A percentile compares a stretch with the other conserved stretches of the same genome.
phyloP scores from a whole-genome alignment of 208 protist genomes.

The Zelonia costaricensis region DNA sequence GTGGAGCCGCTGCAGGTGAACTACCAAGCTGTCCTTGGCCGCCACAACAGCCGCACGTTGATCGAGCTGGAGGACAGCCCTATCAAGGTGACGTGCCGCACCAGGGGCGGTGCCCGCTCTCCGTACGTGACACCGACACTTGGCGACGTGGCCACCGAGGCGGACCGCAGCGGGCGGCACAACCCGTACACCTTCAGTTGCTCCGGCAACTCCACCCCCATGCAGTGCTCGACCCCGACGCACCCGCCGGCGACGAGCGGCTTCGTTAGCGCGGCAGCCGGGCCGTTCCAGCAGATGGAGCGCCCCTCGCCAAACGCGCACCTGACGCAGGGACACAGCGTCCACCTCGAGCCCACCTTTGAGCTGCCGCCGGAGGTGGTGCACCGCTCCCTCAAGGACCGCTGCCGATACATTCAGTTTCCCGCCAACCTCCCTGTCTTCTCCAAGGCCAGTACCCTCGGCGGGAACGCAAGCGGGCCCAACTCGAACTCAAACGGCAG shows the following conservation, averaged over 20 bases:
- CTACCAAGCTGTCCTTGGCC: conserved; percentile 27
- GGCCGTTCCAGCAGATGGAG: not conserved
- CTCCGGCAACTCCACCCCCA: conserved; percentile 48
- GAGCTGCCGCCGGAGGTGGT: conserved; percentile 57
- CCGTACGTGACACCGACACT: conserved; percentile 39
- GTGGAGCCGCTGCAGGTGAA: conserved; percentile 39
- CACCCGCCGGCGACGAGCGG: conserved; percentile 3
- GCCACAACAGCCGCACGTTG: conserved; percentile 34
- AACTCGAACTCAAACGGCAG: conserved; percentile 7
- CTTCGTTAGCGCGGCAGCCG: not conserved
- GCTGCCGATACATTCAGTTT: conserved; percentile 77
- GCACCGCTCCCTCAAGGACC: conserved; percentile 61
- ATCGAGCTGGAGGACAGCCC: conserved; percentile 54
- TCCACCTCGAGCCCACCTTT: conserved; percentile 19
- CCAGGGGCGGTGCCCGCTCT: conserved; percentile 39
- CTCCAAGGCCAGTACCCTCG: conserved; percentile 1
- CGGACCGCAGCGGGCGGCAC: conserved; percentile 20
- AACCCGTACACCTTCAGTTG: conserved; percentile 49
- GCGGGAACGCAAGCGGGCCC: conserved; percentile 3
- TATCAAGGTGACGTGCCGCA: conserved; percentile 52
- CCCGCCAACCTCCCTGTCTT: conserved; percentile 32
- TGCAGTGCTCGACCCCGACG: conserved; percentile 38
- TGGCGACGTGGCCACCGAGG: conserved; percentile 21
- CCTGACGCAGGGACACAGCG: conserved; percentile 22
- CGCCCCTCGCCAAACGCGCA: conserved; percentile 4